Percentiles rank a stretch among this genome's conserved stretches.
phyloP scores from a whole-genome alignment of 331 rosid genomes.

The Pyrus hybrid region DNA sequence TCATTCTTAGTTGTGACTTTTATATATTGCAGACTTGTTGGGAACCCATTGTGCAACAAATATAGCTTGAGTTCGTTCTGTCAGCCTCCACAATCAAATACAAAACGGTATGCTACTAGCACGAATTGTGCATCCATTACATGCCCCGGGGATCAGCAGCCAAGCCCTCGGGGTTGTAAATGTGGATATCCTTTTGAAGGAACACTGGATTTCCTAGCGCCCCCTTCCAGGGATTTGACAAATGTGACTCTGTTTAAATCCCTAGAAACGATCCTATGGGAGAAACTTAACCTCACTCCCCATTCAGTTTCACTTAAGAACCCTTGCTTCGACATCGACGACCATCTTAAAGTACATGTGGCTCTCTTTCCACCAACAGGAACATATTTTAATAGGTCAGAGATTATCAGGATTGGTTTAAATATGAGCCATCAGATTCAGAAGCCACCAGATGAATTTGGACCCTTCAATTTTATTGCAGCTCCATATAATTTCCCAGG shows the following conservation, averaged over 20 bases:
- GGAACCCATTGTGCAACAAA: conserved; percentile 75
- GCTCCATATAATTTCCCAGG: conserved; percentile 68
- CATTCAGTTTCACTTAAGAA: conserved; percentile 76
- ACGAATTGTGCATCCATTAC: conserved; percentile 43
- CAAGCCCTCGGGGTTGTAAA: conserved; percentile 85
- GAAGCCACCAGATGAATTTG: conserved; percentile 69
- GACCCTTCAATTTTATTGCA: conserved; percentile 72
- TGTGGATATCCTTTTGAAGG: conserved; percentile 86
- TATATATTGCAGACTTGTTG: conserved; percentile 55
- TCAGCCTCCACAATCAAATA: conserved; percentile 36
- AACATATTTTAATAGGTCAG: conserved; percentile 56
- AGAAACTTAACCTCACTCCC: conserved; percentile 50
- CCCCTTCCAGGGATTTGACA: conserved; percentile 62
- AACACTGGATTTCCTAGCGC: conserved; percentile 67
- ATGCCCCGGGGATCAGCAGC: conserved; percentile 55
- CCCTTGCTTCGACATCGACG: conserved; percentile 68
- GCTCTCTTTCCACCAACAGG: conserved; percentile 80
- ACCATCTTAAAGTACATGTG: conserved; percentile 69
- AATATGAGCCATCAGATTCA: conserved; percentile 66
- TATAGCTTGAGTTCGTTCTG: conserved; percentile 42
- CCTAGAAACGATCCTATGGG: conserved; percentile 73
- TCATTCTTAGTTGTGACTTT: conserved; percentile 8
- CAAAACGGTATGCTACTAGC: conserved; percentile 61
- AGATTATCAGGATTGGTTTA: conserved; percentile 75
- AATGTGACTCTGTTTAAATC: conserved; percentile 39